A percentile compares a stretch with the other conserved stretches of the same genome.
Evolutionary conservation across 2,329 filamentous ascomycete genomes (phyloP).

Genomic region (Fusarium floridanum): DNA sequence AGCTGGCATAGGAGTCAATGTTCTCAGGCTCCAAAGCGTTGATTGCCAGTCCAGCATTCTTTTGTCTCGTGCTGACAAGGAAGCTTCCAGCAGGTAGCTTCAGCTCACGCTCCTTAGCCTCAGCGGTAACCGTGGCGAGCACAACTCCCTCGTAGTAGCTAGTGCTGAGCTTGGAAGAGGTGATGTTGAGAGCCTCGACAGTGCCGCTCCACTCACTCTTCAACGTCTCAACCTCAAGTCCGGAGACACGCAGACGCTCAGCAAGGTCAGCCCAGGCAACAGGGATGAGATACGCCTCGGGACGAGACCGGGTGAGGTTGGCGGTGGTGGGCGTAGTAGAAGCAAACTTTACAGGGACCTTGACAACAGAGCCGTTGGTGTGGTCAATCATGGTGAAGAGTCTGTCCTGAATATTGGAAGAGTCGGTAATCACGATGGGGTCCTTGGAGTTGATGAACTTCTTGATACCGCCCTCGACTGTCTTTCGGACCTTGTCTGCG

Average conservation of each 20-base stretch:
- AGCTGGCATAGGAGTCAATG: conserved; percentile 50
- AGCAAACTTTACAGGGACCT: conserved; percentile 46
- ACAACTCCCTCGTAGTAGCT: conserved; percentile 48
- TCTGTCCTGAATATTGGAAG: conserved; percentile 31
- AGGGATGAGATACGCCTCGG: conserved; percentile 49
- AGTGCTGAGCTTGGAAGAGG: conserved; percentile 30
- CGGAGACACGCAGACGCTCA: conserved; percentile 42
- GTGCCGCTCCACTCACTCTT: conserved; percentile 38
- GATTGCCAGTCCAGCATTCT: conserved; percentile 48
- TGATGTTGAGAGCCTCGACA: conserved; percentile 48
- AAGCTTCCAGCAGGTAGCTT: conserved; percentile 48
- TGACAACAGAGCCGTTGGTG: conserved; percentile 43
- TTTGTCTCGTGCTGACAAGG: conserved; percentile 49
- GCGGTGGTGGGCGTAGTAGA: conserved; percentile 45
- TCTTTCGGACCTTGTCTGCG: conserved; percentile 43
- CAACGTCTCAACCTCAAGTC: conserved; percentile 44
- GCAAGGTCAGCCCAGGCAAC: conserved; percentile 46
- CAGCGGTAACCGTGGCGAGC: conserved; percentile 39
- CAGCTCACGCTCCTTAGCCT: conserved; percentile 30
- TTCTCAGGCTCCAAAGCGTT: conserved; percentile 50
- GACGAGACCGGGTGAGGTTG: conserved; percentile 48
- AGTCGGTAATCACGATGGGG: conserved; percentile 49
- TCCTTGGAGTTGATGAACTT: conserved; percentile 47
- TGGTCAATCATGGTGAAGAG: conserved; percentile 46
- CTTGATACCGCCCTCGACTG: conserved; percentile 42